Base-by-base conservation (phyloP, 2,329 filamentous ascomycete genomes). In the Fusarium pininemorale region DNA sequence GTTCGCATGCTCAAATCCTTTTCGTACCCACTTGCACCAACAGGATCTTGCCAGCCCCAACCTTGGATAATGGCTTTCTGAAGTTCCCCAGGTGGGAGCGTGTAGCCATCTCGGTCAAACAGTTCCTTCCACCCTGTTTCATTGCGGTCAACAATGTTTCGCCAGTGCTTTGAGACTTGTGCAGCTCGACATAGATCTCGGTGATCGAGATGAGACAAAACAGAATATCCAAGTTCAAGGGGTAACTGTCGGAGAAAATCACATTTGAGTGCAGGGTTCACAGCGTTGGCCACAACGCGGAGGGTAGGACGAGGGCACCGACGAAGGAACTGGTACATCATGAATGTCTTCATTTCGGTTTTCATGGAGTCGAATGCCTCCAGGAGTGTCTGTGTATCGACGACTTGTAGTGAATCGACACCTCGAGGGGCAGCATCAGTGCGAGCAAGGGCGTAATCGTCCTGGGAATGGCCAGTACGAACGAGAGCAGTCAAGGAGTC, bases 1-100 rank as follows among this genome's bases (percentile, higher is more conserved):
- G 80, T 87, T 50, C 87, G 85, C 71, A 87, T 82, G 81, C 93
- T 94, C 55, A 98, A 83, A 80, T 99, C 95, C 66, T 90, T 88
- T 82, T 99, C 96, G 63, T 89, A 94, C 30, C 93, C 94, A 60
- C 93, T 89, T 8, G 87, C 82, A 0, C 93, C 93, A 63, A 90
- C 89, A 1, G 95, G 94, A 79, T 96, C 94, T 81, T 99, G 96
- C 95, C 96, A 99, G 20, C 95, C 96, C 96, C 96, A 99, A 20
- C 96, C 96, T 84, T 98, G 94, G 47, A 87, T 86, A 63, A 98
- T 95, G 37, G 96, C 95, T 76, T 92, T 92, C 73, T 94, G 91
- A 30, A 99, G 87, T 82, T 99, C 96, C 24, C 94, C 94, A 2
- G 91, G 87, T 0, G 94, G 92, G 5, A 99, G 85, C 35, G 85